Conservation (phyloP, 805 yeast genomes). For the Teunomyces gatunensis region DNA sequence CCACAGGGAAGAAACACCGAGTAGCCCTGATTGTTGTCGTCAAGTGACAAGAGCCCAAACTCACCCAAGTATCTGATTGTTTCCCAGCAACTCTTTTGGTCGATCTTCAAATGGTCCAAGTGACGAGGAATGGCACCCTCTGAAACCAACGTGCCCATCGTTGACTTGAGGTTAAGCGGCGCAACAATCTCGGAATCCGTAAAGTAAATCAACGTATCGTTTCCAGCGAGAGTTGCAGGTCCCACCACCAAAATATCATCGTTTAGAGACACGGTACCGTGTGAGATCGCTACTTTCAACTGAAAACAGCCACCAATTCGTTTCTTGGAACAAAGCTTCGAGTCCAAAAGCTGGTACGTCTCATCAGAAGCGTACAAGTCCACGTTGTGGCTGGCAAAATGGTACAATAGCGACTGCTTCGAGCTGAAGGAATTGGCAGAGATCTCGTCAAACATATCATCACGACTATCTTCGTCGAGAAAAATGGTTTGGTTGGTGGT, state of each 20-base stretch:
- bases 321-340: conserved; percentile 57
- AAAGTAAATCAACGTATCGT: conserved; percentile 59
- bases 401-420: conserved; percentile 51
- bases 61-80: conserved; percentile 58
- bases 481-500: conserved; percentile 59
- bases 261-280: conserved; percentile 41
- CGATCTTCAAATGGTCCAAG: conserved; percentile 29
- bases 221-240: conserved; percentile 49
- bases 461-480: conserved; percentile 40
- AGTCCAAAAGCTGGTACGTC: conserved; percentile 38
- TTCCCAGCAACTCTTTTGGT: conserved; percentile 52
- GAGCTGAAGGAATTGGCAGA: conserved; percentile 24
- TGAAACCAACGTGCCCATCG: conserved; percentile 51
- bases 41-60: conserved; percentile 50
- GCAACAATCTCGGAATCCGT: conserved; percentile 57
- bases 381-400: conserved; percentile 52
- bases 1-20: conserved; percentile 78
- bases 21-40: conserved; percentile 59
- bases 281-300: conserved; percentile 32
- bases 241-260: conserved; percentile 49
- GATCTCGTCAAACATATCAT: conserved; percentile 23
- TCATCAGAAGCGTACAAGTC: conserved; percentile 18
- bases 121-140: conserved; percentile 27
- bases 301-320: conserved; percentile 58
- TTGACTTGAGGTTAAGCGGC: conserved; percentile 63